Base-by-base conservation (phyloP, 2,329 filamentous ascomycete genomes). In the Elsinoe arachidis region DNA sequence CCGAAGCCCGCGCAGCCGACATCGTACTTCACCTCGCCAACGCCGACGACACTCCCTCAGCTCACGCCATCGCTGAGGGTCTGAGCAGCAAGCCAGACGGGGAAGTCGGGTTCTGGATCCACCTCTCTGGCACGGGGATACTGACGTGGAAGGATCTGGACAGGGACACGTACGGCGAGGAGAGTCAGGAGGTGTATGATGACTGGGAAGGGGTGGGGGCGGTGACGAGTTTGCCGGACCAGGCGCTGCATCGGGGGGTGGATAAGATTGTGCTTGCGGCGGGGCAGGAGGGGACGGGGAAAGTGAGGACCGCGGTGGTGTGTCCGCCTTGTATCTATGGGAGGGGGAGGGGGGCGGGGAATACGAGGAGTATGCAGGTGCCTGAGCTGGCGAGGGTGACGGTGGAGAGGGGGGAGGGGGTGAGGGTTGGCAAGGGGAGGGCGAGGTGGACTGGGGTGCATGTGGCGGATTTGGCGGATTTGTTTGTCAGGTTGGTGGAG, bases 261-360 rank as follows among this genome's bases (percentile, higher is more conserved):
- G 87, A 92, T 69, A 81, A 83, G 67, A 76, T 88, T 38, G 80
- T 90, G 12, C 72, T 86, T 0, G 74, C 70, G 1, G 75, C 78
- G 0, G 75, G 72, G 3, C 68, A 68, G 1, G 68, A 70, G 58
- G 72, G 78, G 59, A 71, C 70, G 0, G 73, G 76, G 3, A 71
- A 70, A 0, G 74, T 85, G 11, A 83, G 81, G 66, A 83, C 81
- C 0, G 83, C 78, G n/a, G 78, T 88, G 23, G 75, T 88, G 1
- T 86, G 82, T 61, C 84, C 85, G 6, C 83, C 84, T 0, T 82
- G 79, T 1, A 86, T 87, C 62, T 87, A 84, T 61, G 83, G 72
- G 15, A 64, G 67, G 7, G 69, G 69, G 3, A 62, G 84, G 39
- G 83, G 86, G 1, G 74, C 80, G 0, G 73, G 75, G 53, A 81